A percentile compares a stretch with the other conserved stretches of the same genome.
These are phyloP conservation scores for Marasmius tenuissimus DNA, from an alignment of 1,284 basidiomycete genomes.

Conservation along the genomic window DNA sequence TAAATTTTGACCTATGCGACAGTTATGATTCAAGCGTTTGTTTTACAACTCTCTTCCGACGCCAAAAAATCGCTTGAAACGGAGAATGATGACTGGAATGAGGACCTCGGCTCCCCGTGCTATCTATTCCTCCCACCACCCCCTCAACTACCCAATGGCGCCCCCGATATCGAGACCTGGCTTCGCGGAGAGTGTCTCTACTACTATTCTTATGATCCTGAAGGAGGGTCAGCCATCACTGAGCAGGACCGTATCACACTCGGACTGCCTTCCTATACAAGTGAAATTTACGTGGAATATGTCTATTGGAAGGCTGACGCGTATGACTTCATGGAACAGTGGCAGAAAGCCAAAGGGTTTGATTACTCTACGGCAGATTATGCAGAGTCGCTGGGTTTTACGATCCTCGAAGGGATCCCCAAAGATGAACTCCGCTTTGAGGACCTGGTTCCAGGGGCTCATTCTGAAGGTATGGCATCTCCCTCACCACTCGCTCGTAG, in stretches of 20 bases:
- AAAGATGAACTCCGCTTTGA: background rate
- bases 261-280: background rate
- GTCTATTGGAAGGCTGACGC: background rate
- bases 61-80: too few species aligned
- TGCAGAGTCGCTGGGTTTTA: background rate
- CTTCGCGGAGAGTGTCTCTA: background rate
- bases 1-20: too few species aligned
- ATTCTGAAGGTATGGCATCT: too few species aligned
- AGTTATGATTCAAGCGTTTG: too few species aligned
- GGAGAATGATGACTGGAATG: too few species aligned
- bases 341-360: background rate
- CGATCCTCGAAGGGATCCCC: background rate
- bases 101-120: background rate
- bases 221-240: background rate
- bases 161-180: background rate
- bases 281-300: background rate
- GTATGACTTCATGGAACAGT: background rate
- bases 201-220: background rate
- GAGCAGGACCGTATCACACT: background rate
- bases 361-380: background rate
- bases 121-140: background rate
- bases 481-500: too few species aligned
- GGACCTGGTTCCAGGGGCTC: background rate
- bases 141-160: background rate
- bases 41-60: too few species aligned